Evolutionary conservation across 2,329 filamentous ascomycete species (phyloP).

Genomic region (Botrytis cinerea): DNA sequence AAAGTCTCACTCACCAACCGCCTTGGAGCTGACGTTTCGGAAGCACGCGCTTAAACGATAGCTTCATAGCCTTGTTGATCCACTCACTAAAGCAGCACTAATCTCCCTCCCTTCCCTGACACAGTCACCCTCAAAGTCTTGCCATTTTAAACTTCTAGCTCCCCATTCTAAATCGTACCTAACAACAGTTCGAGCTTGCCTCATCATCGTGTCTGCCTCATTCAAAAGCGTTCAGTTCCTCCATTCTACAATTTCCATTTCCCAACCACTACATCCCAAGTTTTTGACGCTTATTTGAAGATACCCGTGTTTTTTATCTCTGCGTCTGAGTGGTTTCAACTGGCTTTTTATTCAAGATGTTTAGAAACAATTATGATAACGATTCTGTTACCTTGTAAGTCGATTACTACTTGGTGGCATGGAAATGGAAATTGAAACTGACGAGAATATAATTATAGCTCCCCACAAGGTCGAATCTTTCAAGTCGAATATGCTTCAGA

Average conservation of each 20-base stretch:
- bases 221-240: slow-evolving; percentile 13
- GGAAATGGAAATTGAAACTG: slow-evolving; percentile 29
- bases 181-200: slow-evolving; percentile 36
- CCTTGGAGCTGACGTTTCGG: slow-evolving; percentile 20
- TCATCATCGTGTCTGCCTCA: slow-evolving; percentile 42
- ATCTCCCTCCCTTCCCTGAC: accelerated
- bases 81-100: neutral
- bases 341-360: slow-evolving; percentile 65
- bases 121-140: neutral
- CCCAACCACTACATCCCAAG: slow-evolving; percentile 20
- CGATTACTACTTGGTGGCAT: slow-evolving; percentile 23
- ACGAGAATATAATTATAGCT: slow-evolving; percentile 58
- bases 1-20: neutral
- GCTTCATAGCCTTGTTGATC: slow-evolving; percentile 6
- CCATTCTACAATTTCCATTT: slow-evolving; percentile 12
- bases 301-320: slow-evolving; percentile 18
- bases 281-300: slow-evolving; percentile 18
- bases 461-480: slow-evolving; percentile 98
- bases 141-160: neutral
- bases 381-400: slow-evolving; percentile 98
- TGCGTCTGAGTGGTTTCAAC: slow-evolving; percentile 13
- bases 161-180: slow-evolving; percentile 22
- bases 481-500: slow-evolving; percentile 99
- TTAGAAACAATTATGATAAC: slow-evolving; percentile 99
- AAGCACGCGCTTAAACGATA: slow-evolving; percentile 12